A percentile compares a stretch with the other conserved stretches of the same genome.
phyloP scores from a whole-genome alignment of 2,329 filamentous ascomycete species.

The Hypoxylon sp. region DNA sequence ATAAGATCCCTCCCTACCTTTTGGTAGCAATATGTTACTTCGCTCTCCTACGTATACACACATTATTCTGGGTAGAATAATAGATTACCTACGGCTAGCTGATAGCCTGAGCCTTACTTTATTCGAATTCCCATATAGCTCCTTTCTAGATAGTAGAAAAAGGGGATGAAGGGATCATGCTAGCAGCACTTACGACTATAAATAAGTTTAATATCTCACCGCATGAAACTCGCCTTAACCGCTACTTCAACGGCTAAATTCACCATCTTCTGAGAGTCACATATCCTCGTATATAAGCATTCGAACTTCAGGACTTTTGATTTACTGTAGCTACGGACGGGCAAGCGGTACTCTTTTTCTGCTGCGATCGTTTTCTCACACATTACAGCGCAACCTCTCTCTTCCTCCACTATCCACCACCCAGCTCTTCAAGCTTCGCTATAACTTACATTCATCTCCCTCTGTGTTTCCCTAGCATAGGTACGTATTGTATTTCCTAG shows the following conservation, averaged over 20 bases:
- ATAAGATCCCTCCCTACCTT: too few species aligned
- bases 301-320: conserved; percentile 26
- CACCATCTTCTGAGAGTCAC: neutral
- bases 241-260: neutral
- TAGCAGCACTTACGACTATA: too few species aligned
- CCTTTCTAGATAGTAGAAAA: too few species aligned
- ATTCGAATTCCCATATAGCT: too few species aligned
- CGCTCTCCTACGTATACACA: too few species aligned
- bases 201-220: too few species aligned
- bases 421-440: neutral
- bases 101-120: too few species aligned
- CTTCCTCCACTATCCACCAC: conserved; percentile 1
- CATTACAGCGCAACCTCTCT: conserved; percentile 3
- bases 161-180: too few species aligned
- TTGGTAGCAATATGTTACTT: too few species aligned
- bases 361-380: conserved; percentile 9
- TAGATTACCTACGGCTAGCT: too few species aligned
- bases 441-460: conserved; percentile 15
- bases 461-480: conserved; percentile 20
- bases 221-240: neutral
- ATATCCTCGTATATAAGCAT: neutral
- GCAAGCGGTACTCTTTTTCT: neutral
- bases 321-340: conserved; percentile 15
- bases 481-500: conserved; percentile 36
- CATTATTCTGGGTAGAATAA: too few species aligned